Conservation (phyloP, 805 yeast genomes). For the Pichia nanzhaoensis region DNA sequence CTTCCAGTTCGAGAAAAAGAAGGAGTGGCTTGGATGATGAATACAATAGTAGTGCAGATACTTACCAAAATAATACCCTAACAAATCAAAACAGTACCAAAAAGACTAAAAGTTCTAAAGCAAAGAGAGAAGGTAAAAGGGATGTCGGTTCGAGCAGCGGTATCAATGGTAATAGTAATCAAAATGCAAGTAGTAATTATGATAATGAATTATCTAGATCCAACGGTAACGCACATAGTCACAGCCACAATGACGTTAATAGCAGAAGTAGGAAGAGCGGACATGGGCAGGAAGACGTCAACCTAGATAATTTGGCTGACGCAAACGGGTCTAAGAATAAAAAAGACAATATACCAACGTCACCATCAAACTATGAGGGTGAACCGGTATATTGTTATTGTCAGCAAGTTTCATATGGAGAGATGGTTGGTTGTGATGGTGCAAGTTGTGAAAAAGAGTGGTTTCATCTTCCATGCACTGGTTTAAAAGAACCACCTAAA, state of each 20-base stretch:
- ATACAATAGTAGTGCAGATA: not conserved
- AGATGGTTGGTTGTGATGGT: slow-evolving; percentile 99
- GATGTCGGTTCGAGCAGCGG: not conserved
- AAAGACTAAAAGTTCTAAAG: slow-evolving; percentile 3
- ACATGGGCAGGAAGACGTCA: not conserved
- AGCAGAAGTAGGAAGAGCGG: not conserved
- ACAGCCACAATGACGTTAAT: not conserved
- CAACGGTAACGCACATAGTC: slow-evolving; percentile 5
- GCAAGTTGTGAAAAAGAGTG: slow-evolving; percentile 87
- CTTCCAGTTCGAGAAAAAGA: not conserved
- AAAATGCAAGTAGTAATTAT: not conserved
- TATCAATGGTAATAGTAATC: not conserved
- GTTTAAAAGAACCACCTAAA: slow-evolving; percentile 77
- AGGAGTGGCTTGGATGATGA: slow-evolving; percentile 1
- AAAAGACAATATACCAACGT: slow-evolving; percentile 15
- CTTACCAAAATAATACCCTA: not conserved
- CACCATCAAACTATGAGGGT: slow-evolving; percentile 17
- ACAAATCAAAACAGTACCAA: not conserved
- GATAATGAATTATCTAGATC: slow-evolving; percentile 1
- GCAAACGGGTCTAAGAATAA: slow-evolving; percentile 6
- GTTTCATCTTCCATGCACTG: slow-evolving; percentile 94
- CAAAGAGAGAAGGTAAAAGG: slow-evolving; percentile 2
- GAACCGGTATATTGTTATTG: slow-evolving; percentile 95
- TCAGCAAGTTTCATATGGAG: slow-evolving; percentile 94
- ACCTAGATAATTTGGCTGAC: not conserved